Base-by-base conservation (phyloP, 2,329 filamentous ascomycete species). In the Xylaria digitata region DNA sequence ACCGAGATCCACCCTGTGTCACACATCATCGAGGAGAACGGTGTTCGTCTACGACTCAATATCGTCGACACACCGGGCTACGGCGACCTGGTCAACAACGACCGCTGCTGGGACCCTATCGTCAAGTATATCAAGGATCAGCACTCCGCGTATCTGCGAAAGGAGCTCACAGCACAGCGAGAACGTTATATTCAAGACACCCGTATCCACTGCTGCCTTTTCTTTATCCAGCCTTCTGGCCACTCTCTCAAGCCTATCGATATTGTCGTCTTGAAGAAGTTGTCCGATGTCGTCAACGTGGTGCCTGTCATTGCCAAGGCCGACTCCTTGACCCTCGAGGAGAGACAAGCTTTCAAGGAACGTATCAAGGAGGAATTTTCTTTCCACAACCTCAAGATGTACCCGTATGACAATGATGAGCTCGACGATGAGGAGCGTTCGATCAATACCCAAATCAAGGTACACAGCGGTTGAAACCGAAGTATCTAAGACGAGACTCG, bases 71-170 rank as follows among this genome's bases (percentile, higher is more conserved):
- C 96, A 71, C 96, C 96, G 71, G 96, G 96, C 72, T 99, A 99
- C 78, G 96, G 96, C 78, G 96, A 99, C 78, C 89, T 97, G 79
- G 96, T 99, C 83, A 99, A 99, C 89, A 99, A 99, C 83, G 96
- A 99, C 85, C 92, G 96, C 87, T 99, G 96, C 90, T 99, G 96
- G 96, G 96, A 99, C 80, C 96, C 96, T 71, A 99, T 99, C 81
- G 95, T 99, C 87, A 99, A 99, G 87, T 99, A 99, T 85, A 99
- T 99, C 88, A 99, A 99, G 88, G 96, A 99, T 83, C 96, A 99
- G 86, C 96, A 99, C 87, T 97, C 94, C 60, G 95, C 96, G 77
- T 99, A 98, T 85, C 90, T 99, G 75, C 93, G 96, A 83, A 99
- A 99, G 88, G 96, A 99, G 83, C 93, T 99, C 78, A 98, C 96